Conservation (phyloP, 768 basidiomycete species). For the Leccinum pellstonianum region DNA sequence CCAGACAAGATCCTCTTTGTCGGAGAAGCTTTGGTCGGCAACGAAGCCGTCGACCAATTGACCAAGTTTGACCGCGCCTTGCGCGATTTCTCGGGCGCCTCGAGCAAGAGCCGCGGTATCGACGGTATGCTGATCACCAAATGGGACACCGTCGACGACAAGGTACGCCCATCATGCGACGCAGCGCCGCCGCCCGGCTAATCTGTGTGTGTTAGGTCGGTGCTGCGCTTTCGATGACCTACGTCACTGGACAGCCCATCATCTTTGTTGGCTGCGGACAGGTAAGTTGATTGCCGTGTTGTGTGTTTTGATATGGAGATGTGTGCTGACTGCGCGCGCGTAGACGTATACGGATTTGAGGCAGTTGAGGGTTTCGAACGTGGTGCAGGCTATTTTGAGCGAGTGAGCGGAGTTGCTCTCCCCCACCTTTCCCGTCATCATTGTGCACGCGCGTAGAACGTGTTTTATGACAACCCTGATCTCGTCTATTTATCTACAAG, state of each 20-base stretch:
- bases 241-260: slow-evolving; percentile 98
- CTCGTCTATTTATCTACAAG: background rate
- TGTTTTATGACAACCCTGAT: background rate
- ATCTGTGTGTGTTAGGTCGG: slow-evolving; percentile 65
- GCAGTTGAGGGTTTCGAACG: slow-evolving; percentile 86
- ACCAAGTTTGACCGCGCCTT: slow-evolving; percentile 95
- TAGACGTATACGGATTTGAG: slow-evolving; percentile 96
- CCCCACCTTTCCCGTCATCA: background rate
- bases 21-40: slow-evolving; percentile 96
- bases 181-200: background rate
- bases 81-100: slow-evolving; percentile 83
- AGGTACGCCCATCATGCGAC: slow-evolving; percentile 47
- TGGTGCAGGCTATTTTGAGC: slow-evolving; percentile 88
- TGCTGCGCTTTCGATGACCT: slow-evolving; percentile 98
- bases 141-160: slow-evolving; percentile 98
- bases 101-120: slow-evolving; percentile 80
- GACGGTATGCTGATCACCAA: slow-evolving; percentile 99
- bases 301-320: background rate
- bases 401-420: slow-evolving; percentile 22
- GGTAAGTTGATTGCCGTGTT: slow-evolving; percentile 45
- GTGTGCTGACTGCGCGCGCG: slow-evolving; percentile 8
- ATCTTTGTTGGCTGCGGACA: slow-evolving; percentile 98
- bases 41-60: slow-evolving; percentile 97
- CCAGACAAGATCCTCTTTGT: slow-evolving; percentile 99
- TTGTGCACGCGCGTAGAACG: background rate